phyloP scores from a whole-genome alignment of 352 stramenopile genomes.

The Blastocystis sp. region DNA sequence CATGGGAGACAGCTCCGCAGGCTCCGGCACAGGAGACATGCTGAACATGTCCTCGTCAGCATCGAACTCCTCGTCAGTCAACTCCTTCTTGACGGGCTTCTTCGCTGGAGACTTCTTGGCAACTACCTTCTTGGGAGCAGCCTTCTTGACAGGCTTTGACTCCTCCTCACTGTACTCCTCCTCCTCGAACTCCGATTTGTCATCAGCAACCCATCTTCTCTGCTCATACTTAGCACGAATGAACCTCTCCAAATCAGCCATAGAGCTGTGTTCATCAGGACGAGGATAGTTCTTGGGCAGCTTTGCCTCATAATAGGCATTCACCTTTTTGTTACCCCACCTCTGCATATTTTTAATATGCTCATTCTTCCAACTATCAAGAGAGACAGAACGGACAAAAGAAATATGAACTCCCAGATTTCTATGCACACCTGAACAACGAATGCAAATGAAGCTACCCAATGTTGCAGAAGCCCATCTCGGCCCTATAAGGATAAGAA shows the following conservation, averaged over 20 bases:
- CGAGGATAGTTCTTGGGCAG: conserved; percentile 59
- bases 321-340: conserved; percentile 78
- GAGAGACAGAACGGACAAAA: conserved; percentile 83
- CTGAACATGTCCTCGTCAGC: conserved; percentile 1
- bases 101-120: conserved; percentile 21
- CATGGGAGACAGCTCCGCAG: conserved; percentile 19
- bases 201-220: conserved; percentile 53
- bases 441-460: conserved; percentile 86
- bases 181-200: neutral
- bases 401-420: conserved; percentile 83
- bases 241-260: conserved; percentile 57
- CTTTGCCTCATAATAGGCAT: conserved; percentile 66
- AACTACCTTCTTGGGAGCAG: neutral
- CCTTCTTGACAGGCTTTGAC: conserved; percentile 5
- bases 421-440: conserved; percentile 83
- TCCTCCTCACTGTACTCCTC: neutral
- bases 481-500: conserved; percentile 66
- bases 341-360: conserved; percentile 81
- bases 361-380: conserved; percentile 80
- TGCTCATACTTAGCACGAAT: conserved; percentile 64
- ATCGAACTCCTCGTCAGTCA: conserved; percentile 21
- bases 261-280: conserved; percentile 57
- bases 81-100: conserved; percentile 20
- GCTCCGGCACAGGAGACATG: neutral
- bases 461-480: conserved; percentile 85